A percentile compares a stretch with the other conserved stretches of the same genome.
These are phyloP conservation scores for Mycena kentingensis DNA, from an alignment of 768 basidiomycete species.

Conservation along the genomic window DNA sequence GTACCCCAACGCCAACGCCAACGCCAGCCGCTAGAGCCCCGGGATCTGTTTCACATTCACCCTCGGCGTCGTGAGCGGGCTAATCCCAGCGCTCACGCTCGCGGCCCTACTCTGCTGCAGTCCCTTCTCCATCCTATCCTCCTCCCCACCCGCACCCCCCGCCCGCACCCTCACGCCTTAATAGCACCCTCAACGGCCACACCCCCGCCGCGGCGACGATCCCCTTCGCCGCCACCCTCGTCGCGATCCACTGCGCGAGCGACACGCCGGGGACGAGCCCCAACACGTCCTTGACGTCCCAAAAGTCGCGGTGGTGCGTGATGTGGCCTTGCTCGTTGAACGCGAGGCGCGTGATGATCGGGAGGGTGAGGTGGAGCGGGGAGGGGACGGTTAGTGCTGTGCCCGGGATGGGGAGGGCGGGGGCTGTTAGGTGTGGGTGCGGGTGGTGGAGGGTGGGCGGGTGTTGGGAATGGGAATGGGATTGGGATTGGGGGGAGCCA, in stretches of 20 bases:
- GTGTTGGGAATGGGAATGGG: slow-evolving; percentile 32
- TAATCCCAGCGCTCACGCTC: too few relatives aligned
- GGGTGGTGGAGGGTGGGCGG: not conserved
- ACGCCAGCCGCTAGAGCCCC: too few relatives aligned
- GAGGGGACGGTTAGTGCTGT: slow-evolving; percentile 61
- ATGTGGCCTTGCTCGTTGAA: slow-evolving; percentile 86
- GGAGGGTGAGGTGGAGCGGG: slow-evolving; percentile 74
- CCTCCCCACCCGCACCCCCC: slow-evolving; percentile 7
- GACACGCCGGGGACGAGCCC: slow-evolving; percentile 71
- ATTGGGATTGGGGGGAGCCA: slow-evolving; percentile 24
- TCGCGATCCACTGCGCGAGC: slow-evolving; percentile 67
- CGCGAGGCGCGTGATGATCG: slow-evolving; percentile 67
- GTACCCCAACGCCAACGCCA: too few relatives aligned
- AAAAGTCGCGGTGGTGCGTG: slow-evolving; percentile 77
- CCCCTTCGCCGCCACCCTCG: slow-evolving; percentile 60
- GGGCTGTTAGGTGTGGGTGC: slow-evolving; percentile 28
- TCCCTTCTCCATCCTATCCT: slow-evolving; percentile 17
- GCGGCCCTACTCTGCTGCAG: too few relatives aligned
- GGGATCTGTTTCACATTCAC: too few relatives aligned
- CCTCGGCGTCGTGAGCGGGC: too few relatives aligned
- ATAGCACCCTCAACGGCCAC: slow-evolving; percentile 22
- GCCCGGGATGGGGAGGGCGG: slow-evolving; percentile 59
- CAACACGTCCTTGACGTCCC: slow-evolving; percentile 79
- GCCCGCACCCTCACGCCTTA: slow-evolving; percentile 1
- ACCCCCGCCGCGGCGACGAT: slow-evolving; percentile 47